A percentile compares a stretch with the other conserved stretches of the same genome.
These are phyloP conservation scores for Lichtheimia ramosa DNA, from an alignment of 371 early-diverging fungal species.

Conservation along the genomic window DNA sequence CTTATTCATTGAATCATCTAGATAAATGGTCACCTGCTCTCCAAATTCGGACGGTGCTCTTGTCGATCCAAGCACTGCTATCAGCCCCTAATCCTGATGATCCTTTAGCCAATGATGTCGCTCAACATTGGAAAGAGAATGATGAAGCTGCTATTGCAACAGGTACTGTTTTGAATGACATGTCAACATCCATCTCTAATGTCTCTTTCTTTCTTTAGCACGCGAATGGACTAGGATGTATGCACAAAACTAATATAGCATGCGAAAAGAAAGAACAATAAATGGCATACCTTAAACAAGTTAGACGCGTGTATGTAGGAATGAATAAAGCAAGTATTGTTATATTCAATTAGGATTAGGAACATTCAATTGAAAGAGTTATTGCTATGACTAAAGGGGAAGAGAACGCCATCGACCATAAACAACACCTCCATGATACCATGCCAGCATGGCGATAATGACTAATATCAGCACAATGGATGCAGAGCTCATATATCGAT, in stretches of 20 bases:
- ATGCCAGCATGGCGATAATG: slow-evolving; percentile 21
- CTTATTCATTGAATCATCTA: slow-evolving; percentile 19
- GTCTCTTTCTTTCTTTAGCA: slow-evolving; percentile 10
- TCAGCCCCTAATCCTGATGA: slow-evolving; percentile 99
- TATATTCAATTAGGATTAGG: too few relatives aligned
- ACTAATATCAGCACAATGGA: slow-evolving; percentile 22
- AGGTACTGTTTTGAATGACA: slow-evolving; percentile 46
- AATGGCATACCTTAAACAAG: too few relatives aligned
- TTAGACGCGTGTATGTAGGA: too few relatives aligned
- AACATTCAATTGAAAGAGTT: too few relatives aligned
- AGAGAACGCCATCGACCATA: too few relatives aligned
- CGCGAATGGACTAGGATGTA: slow-evolving; percentile 26
- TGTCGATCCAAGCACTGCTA: slow-evolving; percentile 98
- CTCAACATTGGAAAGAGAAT: slow-evolving; percentile 98
- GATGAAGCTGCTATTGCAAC: slow-evolving; percentile 90
- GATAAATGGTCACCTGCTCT: slow-evolving; percentile 99
- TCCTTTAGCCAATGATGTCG: slow-evolving; percentile 97
- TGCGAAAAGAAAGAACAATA: too few relatives aligned
- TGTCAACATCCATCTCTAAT: background rate
- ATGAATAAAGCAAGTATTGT: too few relatives aligned
- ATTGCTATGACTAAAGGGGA: too few relatives aligned
- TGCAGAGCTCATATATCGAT: slow-evolving; percentile 26
- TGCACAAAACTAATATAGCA: slow-evolving; percentile 13
- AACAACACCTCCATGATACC: slow-evolving; percentile 22
- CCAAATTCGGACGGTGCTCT: slow-evolving; percentile 96